phyloP scores from a whole-genome alignment of 2,329 filamentous ascomycete species.

The Sclerotinia minor region DNA sequence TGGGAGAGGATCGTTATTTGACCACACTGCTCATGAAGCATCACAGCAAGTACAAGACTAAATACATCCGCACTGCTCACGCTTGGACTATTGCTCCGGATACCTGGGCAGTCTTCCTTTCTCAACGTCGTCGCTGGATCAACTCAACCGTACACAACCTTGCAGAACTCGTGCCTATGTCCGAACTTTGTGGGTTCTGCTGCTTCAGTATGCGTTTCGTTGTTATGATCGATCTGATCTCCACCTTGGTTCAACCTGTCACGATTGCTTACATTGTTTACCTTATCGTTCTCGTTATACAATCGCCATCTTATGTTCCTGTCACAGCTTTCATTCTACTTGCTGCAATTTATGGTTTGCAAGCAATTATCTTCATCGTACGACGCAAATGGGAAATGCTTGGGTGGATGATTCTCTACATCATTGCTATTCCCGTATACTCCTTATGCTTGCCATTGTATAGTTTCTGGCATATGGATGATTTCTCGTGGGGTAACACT shows the following conservation, averaged over 20 bases:
- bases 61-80: constrained; percentile 89
- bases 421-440: constrained; percentile 88
- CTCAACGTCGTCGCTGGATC: constrained; percentile 98
- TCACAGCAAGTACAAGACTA: constrained; percentile 95
- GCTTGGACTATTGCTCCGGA: constrained; percentile 98
- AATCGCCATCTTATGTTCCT: constrained; percentile 66
- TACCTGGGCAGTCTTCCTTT: constrained; percentile 91
- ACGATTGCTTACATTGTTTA: constrained; percentile 88
- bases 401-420: constrained; percentile 97
- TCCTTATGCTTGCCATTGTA: constrained; percentile 87
- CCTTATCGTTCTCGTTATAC: constrained; percentile 72
- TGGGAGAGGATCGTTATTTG: constrained; percentile 96
- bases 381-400: constrained; percentile 99
- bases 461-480: constrained; percentile 99
- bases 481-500: constrained; percentile 99
- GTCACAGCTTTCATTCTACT: constrained; percentile 87
- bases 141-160: constrained; percentile 99
- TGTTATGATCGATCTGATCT: constrained; percentile 90
- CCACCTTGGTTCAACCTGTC: constrained; percentile 88
- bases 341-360: constrained; percentile 93
- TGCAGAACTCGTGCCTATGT: constrained; percentile 88
- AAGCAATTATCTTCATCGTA: constrained; percentile 94
- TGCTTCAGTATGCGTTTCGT: constrained; percentile 99
- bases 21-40: constrained; percentile 92
- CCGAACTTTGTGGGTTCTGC: constrained; percentile 97